Evolutionary conservation across 495 filamentous ascomycete species (phyloP).

Genomic region (Penicillium herquei): DNA sequence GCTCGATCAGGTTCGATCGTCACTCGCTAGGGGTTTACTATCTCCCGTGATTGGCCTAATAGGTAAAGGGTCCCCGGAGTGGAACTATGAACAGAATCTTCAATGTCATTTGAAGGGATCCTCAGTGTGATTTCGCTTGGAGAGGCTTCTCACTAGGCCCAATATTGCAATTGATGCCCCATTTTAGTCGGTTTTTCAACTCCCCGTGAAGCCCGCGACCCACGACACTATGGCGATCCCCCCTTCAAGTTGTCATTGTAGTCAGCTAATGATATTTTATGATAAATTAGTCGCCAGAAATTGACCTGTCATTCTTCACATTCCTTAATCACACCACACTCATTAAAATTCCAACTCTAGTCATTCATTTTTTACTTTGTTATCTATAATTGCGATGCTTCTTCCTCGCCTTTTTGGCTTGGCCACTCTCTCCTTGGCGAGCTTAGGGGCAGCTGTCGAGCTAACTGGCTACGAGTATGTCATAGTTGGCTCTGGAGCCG

Average conservation of each 20-base stretch:
- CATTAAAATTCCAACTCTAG: background rate
- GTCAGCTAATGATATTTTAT: no score
- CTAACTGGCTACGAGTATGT: conserved; percentile 60
- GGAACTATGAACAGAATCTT: conserved; percentile 1
- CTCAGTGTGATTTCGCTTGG: conserved; percentile 9
- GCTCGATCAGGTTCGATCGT: conserved; percentile 4
- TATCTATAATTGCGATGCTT: conserved; percentile 1
- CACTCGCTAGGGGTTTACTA: background rate
- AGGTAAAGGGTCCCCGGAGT: background rate
- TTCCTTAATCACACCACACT: background rate
- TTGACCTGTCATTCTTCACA: background rate
- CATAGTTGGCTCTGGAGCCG: conserved; percentile 63
- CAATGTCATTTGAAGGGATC: background rate
- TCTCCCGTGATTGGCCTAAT: background rate
- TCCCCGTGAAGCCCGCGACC: background rate
- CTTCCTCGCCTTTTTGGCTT: conserved; percentile 10
- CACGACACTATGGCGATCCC: background rate
- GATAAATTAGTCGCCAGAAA: no score
- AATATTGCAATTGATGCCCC: background rate
- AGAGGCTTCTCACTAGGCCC: background rate
- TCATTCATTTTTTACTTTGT: background rate
- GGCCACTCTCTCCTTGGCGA: conserved; percentile 1
- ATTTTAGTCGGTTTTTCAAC: background rate
- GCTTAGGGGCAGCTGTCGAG: conserved; percentile 4
- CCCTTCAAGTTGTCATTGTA: background rate